Evolutionary conservation across 768 basidiomycete genomes (phyloP).

Genomic region (Lentinula guzmanii): DNA sequence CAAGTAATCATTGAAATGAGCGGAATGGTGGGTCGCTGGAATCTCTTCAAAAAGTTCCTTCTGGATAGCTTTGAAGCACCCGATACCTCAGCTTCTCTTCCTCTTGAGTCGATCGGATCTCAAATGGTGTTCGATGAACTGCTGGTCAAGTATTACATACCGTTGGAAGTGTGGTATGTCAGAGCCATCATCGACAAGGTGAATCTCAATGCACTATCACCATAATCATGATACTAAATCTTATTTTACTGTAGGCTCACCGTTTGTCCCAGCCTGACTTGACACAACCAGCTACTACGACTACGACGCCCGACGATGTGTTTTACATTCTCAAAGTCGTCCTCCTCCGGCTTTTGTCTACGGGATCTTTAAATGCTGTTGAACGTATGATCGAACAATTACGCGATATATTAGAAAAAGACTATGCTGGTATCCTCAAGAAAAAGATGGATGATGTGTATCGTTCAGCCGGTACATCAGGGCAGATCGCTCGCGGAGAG

Average conservation of each 20-base stretch:
- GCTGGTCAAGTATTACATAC: constrained; percentile 71
- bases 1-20: constrained; percentile 83
- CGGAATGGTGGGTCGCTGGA: constrained; percentile 90
- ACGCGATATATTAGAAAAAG: constrained; percentile 71
- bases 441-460: constrained; percentile 88
- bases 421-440: constrained; percentile 77
- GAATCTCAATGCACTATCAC: constrained; percentile 7
- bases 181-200: constrained; percentile 87
- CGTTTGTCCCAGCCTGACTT: constrained; percentile 72
- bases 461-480: constrained; percentile 38
- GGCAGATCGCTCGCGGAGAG: constrained; percentile 52
- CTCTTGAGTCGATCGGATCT: constrained; percentile 45
- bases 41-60: constrained; percentile 83
- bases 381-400: constrained; percentile 56
- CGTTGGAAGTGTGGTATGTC: constrained; percentile 90
- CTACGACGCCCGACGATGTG: constrained; percentile 86
- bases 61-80: constrained; percentile 62
- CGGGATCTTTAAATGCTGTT: constrained; percentile 59
- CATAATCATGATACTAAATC: constrained; percentile 1
- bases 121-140: constrained; percentile 59
- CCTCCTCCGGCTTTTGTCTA: constrained; percentile 69
- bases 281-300: constrained; percentile 54
- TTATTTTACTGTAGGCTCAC: constrained; percentile 58
- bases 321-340: constrained; percentile 94
- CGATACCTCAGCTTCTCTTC: not conserved